Percentiles rank a stretch among this genome's conserved stretches.
phyloP scores from a whole-genome alignment of 1,284 basidiomycete species.

The Anthracocystis walkeri region DNA sequence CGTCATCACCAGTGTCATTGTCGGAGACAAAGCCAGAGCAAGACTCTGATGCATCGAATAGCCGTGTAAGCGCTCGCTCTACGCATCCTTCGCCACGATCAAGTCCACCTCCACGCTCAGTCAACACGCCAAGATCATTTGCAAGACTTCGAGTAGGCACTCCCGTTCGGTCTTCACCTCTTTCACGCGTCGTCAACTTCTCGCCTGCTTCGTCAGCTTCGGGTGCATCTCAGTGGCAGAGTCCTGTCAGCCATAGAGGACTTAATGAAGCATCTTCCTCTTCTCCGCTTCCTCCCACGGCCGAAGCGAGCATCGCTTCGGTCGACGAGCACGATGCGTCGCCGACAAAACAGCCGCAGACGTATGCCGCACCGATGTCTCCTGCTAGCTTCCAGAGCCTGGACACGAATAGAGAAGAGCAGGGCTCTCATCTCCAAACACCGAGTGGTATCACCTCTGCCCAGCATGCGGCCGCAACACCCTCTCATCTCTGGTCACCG shows the following conservation, averaged over 20 bases:
- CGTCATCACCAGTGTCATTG: not conserved
- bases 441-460: not conserved
- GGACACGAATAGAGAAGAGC: not conserved
- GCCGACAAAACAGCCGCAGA: not conserved
- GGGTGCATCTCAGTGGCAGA: conserved; percentile 22
- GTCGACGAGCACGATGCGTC: not conserved
- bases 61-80: not conserved
- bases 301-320: not conserved
- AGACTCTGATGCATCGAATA: conserved; percentile 1
- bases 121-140: conserved; percentile 19
- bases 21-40: not conserved
- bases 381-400: not conserved
- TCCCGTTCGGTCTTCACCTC: conserved; percentile 29
- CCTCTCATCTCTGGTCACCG: conserved; percentile 26
- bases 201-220: conserved; percentile 18
- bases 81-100: not conserved
- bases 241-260: conserved; percentile 15
- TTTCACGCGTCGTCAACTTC: conserved; percentile 36
- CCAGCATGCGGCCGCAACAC: not conserved
- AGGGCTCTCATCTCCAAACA: conserved; percentile 3
- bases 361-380: not conserved
- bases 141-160: conserved; percentile 31
- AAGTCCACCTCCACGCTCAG: conserved; percentile 1
- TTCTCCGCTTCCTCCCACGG: not conserved
- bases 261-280: not conserved